A percentile compares a stretch with the other conserved stretches of the same genome.
Conservation (phyloP, 352 stramenopile species). For the Phytopythium kandeliae region DNA sequence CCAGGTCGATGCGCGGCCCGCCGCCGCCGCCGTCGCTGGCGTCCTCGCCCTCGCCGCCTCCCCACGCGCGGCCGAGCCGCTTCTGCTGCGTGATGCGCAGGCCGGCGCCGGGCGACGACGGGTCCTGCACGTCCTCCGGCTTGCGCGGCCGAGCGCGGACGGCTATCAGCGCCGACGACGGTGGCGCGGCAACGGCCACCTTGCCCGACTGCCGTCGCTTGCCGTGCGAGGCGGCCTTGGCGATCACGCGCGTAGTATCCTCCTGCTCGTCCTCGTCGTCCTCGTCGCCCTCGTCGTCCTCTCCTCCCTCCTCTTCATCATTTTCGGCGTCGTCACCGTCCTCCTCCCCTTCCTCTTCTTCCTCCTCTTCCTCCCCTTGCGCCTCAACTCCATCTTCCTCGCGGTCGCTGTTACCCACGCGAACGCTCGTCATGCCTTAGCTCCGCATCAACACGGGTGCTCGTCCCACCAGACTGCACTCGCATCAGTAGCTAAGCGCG, state of each 20-base stretch:
- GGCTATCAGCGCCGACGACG: slow-evolving; percentile 5
- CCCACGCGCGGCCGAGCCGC: slow-evolving; percentile 53
- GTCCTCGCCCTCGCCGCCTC: neutral
- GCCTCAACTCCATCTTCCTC: slow-evolving; percentile 13
- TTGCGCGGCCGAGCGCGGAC: slow-evolving; percentile 18
- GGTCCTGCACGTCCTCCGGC: slow-evolving; percentile 15
- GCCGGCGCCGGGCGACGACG: neutral
- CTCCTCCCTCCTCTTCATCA: slow-evolving; percentile 15
- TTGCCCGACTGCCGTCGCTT: slow-evolving; percentile 15
- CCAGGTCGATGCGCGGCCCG: slow-evolving; percentile 55
- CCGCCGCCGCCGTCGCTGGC: slow-evolving; percentile 9
- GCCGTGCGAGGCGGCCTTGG: slow-evolving; percentile 2
- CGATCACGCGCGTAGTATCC: neutral
- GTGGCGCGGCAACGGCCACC: slow-evolving; percentile 1
- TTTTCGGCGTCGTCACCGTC: slow-evolving; percentile 19
- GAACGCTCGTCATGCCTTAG: neutral
- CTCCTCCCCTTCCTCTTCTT: slow-evolving; percentile 14
- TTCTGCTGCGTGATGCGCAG: slow-evolving; percentile 50
- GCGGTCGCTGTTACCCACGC: slow-evolving; percentile 3
- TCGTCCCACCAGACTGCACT: no score
- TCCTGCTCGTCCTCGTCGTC: slow-evolving; percentile 7
- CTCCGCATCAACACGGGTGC: neutral
- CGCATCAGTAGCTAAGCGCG: no score
- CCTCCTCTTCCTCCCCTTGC: slow-evolving; percentile 13
- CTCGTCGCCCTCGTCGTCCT: slow-evolving; percentile 9